Percentiles rank a stretch among this genome's conserved stretches.
Conservation (phyloP, 2,329 filamentous ascomycete genomes). For the Colletotrichum sp. region DNA sequence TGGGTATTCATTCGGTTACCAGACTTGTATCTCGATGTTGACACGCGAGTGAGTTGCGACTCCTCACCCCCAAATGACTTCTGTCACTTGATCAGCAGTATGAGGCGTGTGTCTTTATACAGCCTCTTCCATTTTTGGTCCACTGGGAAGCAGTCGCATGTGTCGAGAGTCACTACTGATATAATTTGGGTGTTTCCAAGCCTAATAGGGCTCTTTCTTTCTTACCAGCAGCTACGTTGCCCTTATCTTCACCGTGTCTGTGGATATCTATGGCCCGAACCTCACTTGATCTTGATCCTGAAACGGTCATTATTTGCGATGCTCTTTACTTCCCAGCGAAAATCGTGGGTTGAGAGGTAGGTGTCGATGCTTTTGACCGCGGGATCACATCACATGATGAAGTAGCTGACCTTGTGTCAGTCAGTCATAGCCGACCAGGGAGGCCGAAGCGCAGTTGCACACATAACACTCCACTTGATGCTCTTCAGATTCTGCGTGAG, state of each 20-base stretch:
- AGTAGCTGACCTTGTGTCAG: no score
- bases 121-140: neutral
- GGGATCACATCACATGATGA: no score
- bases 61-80: neutral
- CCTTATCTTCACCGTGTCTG: neutral
- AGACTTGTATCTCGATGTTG: neutral
- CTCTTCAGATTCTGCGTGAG: neutral
- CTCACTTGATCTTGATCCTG: no score
- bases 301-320: no score
- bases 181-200: neutral
- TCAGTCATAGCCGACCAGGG: neutral
- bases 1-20: neutral
- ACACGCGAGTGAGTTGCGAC: neutral
- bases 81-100: neutral
- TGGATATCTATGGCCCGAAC: neutral
- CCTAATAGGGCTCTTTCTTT: neutral
- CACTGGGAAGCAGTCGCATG: neutral
- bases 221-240: neutral
- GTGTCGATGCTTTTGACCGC: no score
- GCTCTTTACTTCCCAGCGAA: no score
- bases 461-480: neutral
- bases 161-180: neutral
- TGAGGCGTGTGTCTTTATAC: neutral
- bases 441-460: neutral
- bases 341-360: no score